Base-by-base conservation (phyloP, 2,329 filamentous ascomycete genomes). In the Elsinoe necatrix region DNA sequence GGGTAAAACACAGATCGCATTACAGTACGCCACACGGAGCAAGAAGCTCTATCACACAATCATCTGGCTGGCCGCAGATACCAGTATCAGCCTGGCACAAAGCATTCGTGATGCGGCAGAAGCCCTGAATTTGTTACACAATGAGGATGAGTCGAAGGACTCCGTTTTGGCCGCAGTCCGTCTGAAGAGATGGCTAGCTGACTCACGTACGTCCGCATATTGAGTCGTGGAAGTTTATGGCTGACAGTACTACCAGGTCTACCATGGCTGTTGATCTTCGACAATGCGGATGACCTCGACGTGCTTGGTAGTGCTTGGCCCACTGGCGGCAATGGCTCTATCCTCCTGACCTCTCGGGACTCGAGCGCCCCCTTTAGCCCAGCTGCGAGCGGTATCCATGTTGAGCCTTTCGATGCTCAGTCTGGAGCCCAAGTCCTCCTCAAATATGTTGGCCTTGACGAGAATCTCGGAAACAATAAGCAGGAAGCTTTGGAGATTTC, bases 1-100 rank as follows among this genome's bases (percentile, higher is more conserved):
- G 16, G 62, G 67, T 2, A 70, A 70, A 56, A 67, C 68, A 2
- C 63, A 67, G 56, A 55, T 69, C 37, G 65, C 67, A 7, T 56
- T 65, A 7, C 60, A 67, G 37, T 69, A 65, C 48, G 65, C 63
- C 12, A 62, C 65, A 50, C 56, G 51, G 16, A 62, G 58, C 45
- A 25, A 54, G 34, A 55, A 63, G 14, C 57, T 48, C 16, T 68
- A 56, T 54, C 61, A 67, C 21, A 59, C 60, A 12, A 62, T 67
- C 41, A 58, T 65, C n/a, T 68, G 60, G 67, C 59, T 62, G 35
- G 52, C 58, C 18, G 59, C 59, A 2, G 37, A 14, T 20, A 20
- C 6, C 37, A 16, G 14, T 12, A n/a, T n/a, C 18, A 14, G n/a
- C 18, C 6, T n/a, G 6, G 18, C n/a, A n/a, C n/a, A 41, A 6